Conservation (phyloP, 1,284 basidiomycete species). For the Agroathelia rolfsii region DNA sequence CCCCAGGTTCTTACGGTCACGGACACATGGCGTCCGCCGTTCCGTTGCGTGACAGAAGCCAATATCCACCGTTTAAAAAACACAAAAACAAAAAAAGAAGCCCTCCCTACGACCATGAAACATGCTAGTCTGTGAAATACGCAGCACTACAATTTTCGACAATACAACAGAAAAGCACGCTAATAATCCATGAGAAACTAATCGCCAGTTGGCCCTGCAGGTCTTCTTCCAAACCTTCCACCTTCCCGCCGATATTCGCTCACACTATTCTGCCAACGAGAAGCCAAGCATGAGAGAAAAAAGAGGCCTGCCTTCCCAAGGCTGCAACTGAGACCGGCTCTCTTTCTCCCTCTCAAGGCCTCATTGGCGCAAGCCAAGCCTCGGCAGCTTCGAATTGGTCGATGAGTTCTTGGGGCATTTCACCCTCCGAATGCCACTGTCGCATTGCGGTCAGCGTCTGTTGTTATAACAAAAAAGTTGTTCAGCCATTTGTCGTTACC, state of each 20-base stretch:
- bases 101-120: conserved; percentile 4
- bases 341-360: conserved; percentile 53
- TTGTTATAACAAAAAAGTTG: conserved; percentile 13
- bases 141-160: too few relatives aligned
- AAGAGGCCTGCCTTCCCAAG: conserved; percentile 3
- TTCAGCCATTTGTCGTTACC: conserved; percentile 14
- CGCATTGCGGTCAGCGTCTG: conserved; percentile 85
- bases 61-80: conserved; percentile 7
- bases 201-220: neutral
- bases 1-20: neutral
- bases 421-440: conserved; percentile 75
- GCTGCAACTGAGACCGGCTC: conserved; percentile 1
- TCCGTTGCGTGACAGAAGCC: conserved; percentile 13
- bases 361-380: conserved; percentile 86
- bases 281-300: conserved; percentile 4
- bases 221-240: too few relatives aligned
- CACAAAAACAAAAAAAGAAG: conserved; percentile 7
- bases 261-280: conserved; percentile 6
- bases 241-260: too few relatives aligned
- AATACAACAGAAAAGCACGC: neutral
- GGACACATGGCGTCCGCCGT: conserved; percentile 15
- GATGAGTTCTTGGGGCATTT: conserved; percentile 74
- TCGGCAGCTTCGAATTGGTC: conserved; percentile 94
- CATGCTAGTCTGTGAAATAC: too few relatives aligned
- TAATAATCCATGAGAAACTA: neutral